Base-by-base conservation (phyloP, 1,139 yeast genomes). In the Yamadazyma taylorii region DNA sequence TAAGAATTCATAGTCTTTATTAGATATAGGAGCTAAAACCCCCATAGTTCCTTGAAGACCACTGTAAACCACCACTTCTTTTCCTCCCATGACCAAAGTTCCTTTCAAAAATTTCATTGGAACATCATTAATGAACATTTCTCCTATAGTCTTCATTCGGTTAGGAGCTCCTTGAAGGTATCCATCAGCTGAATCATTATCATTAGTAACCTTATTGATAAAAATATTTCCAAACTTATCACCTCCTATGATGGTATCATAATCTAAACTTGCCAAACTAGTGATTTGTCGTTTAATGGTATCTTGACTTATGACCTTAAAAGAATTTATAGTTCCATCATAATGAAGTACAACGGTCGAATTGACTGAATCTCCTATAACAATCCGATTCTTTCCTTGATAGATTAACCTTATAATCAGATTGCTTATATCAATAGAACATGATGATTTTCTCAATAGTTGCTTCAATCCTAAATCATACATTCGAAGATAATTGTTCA, bases 41-140 rank as follows among this genome's bases (percentile, higher is more conserved):
- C 96, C 96, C 21, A 92, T 58, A 0, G 89, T 78, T 0, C 98
- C 98, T 51, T 81, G 86, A 2, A 92, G 46, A 0, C 97, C 95
- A 0, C 83, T 66, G 52, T 85, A 89, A 1, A 88, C 45, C 0
- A 90, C 60, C 14, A 78, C 69, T 26, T 86, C 90, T 24, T 77
- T 70, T 1, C 85, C 86, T 7, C 90, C 94, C 6, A 72, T 64
- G 5, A 70, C 69, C 30, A 85, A 61, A 1, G 71, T 58, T 0
- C 81, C 81, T 39, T 70, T 70, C 28, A 64, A 66, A 42, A 92
- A 70, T 2, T 81, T 66, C 2, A 85, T 82, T 0, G 85, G 78
- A 5, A 85, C 76, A 53, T 92, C 98, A 30, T 79, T 83, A 6
- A 85, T 52, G 55, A 70, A 81, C 54, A 77, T 82, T 48, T 85